Base-by-base conservation (phyloP, 345 rosid species). In the Balakata baccata region DNA sequence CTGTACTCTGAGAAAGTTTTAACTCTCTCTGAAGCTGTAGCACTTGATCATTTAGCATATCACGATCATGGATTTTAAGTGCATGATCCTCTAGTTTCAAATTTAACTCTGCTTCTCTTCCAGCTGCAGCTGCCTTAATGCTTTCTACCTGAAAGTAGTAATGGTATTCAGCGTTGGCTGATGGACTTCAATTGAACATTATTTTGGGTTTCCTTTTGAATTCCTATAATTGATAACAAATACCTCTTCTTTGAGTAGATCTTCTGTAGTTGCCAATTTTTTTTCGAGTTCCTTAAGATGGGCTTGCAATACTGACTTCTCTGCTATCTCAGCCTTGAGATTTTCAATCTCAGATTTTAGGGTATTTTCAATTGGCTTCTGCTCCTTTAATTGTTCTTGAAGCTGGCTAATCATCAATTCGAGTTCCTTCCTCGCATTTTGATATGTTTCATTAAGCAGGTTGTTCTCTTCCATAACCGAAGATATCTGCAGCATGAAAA, bases 391-490 rank as follows among this genome's bases (percentile, higher is more conserved):
- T 74, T 85, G 81, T 81, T 76, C 94, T 75, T 92, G 87, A 71
- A 89, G 89, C 87, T 87, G 87, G 66, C 68, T 54, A 29, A 89
- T 81, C 68, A 81, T 73, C 41, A 92, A 83, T 14, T 91, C 91
- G 80, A 89, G 92, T 76, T 92, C 98, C 58, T 75, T 83, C 85
- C 86, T 91, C 29, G 92, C 76, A 77, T 81, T 84, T 37, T 85
- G 86, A 69, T 86, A 74, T 34, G 87, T 79, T 82, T 89, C 94
- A 71, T 83, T 89, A 23, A 91, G 90, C 75, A 81, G 84, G 75
- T 79, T 87, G 66, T 85, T 87, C 86, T 89, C 97, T 81, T 91
- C 94, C 89, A 75, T 78, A 29, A 88, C 81, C 2, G 92, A 88
- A 69, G 85, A 83, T 18, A 92, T 86, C 99, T 95, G 85, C 22